Evolutionary conservation across 768 basidiomycete genomes (phyloP).

Genomic region (Lactarius sp.): DNA sequence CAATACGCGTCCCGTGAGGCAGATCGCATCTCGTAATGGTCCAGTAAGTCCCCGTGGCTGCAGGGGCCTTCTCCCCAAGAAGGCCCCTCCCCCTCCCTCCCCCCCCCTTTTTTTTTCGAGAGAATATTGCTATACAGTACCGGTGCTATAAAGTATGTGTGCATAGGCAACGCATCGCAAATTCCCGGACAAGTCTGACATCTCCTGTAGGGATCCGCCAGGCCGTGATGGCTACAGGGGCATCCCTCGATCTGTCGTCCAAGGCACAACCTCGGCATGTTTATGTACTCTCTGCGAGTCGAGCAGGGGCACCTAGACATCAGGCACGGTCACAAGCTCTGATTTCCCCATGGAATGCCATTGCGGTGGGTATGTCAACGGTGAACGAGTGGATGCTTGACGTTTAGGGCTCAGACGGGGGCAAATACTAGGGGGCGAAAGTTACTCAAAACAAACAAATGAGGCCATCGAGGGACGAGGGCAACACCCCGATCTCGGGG

Average conservation of each 20-base stretch:
- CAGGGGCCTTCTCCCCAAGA: neutral
- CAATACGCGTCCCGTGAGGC: neutral
- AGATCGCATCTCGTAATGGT: slow-evolving; percentile 8
- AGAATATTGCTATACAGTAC: neutral
- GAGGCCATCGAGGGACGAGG: neutral
- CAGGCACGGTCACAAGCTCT: neutral
- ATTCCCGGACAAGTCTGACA: neutral
- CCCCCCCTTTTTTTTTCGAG: neutral
- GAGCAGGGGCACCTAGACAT: neutral
- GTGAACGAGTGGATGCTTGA: neutral
- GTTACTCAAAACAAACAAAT: neutral
- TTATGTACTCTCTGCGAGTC: neutral
- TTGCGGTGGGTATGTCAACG: neutral
- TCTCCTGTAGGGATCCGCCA: slow-evolving; percentile 14
- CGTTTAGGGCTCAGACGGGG: neutral
- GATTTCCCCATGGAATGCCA: neutral
- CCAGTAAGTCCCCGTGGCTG: neutral
- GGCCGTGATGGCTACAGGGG: no score
- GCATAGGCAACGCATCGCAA: neutral
- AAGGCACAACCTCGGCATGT: neutral
- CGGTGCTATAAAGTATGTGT: neutral
- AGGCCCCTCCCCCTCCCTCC: neutral
- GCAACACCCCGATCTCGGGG: neutral
- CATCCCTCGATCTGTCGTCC: neutral
- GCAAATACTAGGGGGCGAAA: neutral